Evolutionary conservation across 371 early-diverging fungal species (phyloP).

Genomic region (Mortierella polycephala): DNA sequence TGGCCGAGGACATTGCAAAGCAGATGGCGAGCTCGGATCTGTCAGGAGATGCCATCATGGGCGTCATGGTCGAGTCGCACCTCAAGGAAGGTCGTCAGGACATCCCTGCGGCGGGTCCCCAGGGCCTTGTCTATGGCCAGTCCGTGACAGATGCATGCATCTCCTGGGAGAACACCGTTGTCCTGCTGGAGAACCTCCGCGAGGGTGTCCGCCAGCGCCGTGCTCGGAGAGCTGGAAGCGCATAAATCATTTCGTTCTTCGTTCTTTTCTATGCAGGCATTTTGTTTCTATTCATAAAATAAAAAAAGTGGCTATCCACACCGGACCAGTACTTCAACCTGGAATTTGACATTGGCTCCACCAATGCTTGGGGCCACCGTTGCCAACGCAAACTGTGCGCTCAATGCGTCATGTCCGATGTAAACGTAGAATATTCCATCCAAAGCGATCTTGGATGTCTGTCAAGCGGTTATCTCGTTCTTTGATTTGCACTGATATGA

Average conservation of each 20-base stretch:
- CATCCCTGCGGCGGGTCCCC: conserved; percentile 75
- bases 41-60: conserved; percentile 71
- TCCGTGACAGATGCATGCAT: conserved; percentile 90
- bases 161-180: conserved; percentile 79
- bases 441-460: conserved; percentile 16
- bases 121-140: conserved; percentile 80
- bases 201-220: conserved; percentile 69
- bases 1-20: conserved; percentile 77
- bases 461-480: background rate
- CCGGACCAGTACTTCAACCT: conserved; percentile 60
- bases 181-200: conserved; percentile 75
- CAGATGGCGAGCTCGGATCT: conserved; percentile 64
- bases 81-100: conserved; percentile 84
- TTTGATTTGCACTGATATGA: background rate
- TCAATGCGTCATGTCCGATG: background rate
- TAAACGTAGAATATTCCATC: background rate
- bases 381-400: conserved; percentile 16
- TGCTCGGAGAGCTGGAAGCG: conserved; percentile 37
- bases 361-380: conserved; percentile 60
- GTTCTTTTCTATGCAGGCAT: background rate
- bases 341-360: conserved; percentile 66
- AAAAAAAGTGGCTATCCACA: conserved; percentile 15
- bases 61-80: conserved; percentile 96
- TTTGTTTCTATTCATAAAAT: conserved; percentile 2
- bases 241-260: conserved; percentile 10